Percentiles rank a stretch among this genome's conserved stretches.
Conservation (phyloP, 192 early-diverging fungal species). For the Geranomyces variabilis region DNA sequence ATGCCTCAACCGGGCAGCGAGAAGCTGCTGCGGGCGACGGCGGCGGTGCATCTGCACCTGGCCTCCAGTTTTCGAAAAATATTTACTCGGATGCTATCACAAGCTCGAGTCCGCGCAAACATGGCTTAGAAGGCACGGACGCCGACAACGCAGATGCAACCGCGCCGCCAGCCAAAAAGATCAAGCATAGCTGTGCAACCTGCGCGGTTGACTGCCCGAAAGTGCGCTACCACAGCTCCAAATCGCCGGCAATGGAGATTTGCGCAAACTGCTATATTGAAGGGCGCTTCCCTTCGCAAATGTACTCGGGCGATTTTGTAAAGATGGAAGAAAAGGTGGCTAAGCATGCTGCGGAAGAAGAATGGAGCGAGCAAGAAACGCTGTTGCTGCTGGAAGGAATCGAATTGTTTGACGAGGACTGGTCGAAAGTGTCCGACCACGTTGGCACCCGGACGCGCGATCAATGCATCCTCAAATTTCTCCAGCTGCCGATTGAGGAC, state of each 20-base stretch:
- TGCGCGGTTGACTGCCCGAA: slow-evolving; percentile 83
- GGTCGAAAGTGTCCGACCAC: slow-evolving; percentile 88
- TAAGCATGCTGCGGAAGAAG: slow-evolving; percentile 30
- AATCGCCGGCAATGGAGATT: slow-evolving; percentile 69
- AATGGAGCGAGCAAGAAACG: slow-evolving; percentile 88
- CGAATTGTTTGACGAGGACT: slow-evolving; percentile 94
- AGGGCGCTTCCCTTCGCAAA: slow-evolving; percentile 85
- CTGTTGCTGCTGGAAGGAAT: slow-evolving; percentile 87
- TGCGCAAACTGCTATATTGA: slow-evolving; percentile 91
- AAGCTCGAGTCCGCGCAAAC: slow-evolving; percentile 18
- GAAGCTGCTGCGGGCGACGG: slow-evolving; percentile 3
- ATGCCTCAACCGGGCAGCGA: slow-evolving; percentile 3
- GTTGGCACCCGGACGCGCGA: slow-evolving; percentile 89
- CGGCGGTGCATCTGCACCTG: not conserved
- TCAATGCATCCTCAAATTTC: slow-evolving; percentile 88
- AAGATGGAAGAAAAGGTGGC: slow-evolving; percentile 54
- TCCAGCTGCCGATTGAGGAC: slow-evolving; percentile 87
- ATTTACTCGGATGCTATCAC: slow-evolving; percentile 20
- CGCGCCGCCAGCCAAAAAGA: slow-evolving; percentile 30
- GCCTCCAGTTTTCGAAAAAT: slow-evolving; percentile 30
- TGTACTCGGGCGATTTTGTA: slow-evolving; percentile 89
- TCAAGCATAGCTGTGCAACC: slow-evolving; percentile 68
- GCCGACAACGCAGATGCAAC: not conserved
- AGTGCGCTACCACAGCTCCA: slow-evolving; percentile 80
- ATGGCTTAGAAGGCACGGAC: slow-evolving; percentile 14